Evolutionary conservation across 2,329 filamentous ascomycete species (phyloP), one percentile per base, ranked within the genome.

Genomic region (Septoria petroselini): DNA sequence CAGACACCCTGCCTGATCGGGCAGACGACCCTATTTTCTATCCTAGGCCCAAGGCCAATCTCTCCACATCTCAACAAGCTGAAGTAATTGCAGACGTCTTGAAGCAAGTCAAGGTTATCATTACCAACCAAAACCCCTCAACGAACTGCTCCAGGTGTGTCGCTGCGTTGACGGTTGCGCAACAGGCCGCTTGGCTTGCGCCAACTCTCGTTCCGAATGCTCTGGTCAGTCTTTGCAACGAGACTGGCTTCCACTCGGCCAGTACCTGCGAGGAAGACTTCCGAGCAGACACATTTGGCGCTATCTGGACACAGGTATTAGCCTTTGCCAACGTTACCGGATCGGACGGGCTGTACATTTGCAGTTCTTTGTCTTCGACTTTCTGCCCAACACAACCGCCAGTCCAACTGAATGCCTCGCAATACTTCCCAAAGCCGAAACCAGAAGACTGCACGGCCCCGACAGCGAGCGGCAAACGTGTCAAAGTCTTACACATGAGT

Each of bases 301-400:
- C 76, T 1, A 71, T 79, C 47, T 82, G 77, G 78, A 78, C 78
- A 3, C 79, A 82, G 57, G 69, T 82, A 1, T 65, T 83, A 25
- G 71, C 75, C 2, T 68, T 74, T 35, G 78, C 77, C 6, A 72
- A 82, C 60, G 69, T 81, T 7, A 66, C 68, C 15, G 78, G 78
- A 7, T 67, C 75, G 2, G 80, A 83, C 60, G 80, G 79, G 4
- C 66, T 73, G 47, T 80, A 79, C 52, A 81, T 83, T 38, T 82
- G 79, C 67, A 73, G 75, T 54, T 72, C 68, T 12, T 57, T 81
- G 4, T 73, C 70, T 44, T 70, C 62, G 23, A 51, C 50, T 0
- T 79, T 75, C 59, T 82, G 80, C 59, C 63, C 70, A 1, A 59
- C 62, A 9, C 78, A 78, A 4, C 61, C 60, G 0, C 73, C 76